These are phyloP conservation scores for Pichia sp. DNA, from an alignment of 1,139 yeast genomes.

Conservation along the genomic window DNA sequence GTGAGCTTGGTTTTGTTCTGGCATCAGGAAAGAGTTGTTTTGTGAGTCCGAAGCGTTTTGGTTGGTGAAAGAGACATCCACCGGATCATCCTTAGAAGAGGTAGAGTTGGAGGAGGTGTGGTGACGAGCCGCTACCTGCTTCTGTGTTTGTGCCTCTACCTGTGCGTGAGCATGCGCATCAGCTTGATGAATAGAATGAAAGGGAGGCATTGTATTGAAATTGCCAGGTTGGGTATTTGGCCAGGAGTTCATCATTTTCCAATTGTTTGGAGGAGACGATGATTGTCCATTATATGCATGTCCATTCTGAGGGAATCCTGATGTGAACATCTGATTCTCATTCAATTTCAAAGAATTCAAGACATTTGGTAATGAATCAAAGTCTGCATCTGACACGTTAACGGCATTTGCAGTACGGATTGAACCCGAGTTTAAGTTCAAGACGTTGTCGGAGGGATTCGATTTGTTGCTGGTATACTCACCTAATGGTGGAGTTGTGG, in stretches of 20 bases:
- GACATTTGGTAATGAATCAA: conserved; percentile 24
- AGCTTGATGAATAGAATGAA: too few relatives aligned
- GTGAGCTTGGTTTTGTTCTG: conserved; percentile 9
- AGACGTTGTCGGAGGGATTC: conserved; percentile 1
- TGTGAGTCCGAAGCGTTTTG: conserved; percentile 1
- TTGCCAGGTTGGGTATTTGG: conserved; percentile 2
- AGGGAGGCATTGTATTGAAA: too few relatives aligned
- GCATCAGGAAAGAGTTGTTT: conserved; percentile 9
- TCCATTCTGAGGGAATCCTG: too few relatives aligned
- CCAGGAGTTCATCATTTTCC: conserved; percentile 11
- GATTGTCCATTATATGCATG: conserved; percentile 19
- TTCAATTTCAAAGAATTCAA: conserved; percentile 24
- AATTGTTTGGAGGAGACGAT: conserved; percentile 24
- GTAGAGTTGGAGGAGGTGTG: conserved; percentile 6
- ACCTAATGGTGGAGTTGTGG: conserved; percentile 27
- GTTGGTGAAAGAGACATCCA: neutral
- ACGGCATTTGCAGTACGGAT: conserved; percentile 1
- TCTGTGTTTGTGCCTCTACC: too few relatives aligned
- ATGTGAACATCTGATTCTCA: conserved; percentile 15
- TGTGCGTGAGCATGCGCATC: too few relatives aligned
- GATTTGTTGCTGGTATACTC: conserved; percentile 12
- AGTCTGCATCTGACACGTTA: conserved; percentile 14
- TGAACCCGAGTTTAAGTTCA: conserved; percentile 1
- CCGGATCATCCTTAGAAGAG: neutral
- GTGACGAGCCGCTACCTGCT: conserved; percentile 6